Evolutionary conservation across 148 eudicot genomes (phyloP).

Genomic region (Selenicereus undatus): DNA sequence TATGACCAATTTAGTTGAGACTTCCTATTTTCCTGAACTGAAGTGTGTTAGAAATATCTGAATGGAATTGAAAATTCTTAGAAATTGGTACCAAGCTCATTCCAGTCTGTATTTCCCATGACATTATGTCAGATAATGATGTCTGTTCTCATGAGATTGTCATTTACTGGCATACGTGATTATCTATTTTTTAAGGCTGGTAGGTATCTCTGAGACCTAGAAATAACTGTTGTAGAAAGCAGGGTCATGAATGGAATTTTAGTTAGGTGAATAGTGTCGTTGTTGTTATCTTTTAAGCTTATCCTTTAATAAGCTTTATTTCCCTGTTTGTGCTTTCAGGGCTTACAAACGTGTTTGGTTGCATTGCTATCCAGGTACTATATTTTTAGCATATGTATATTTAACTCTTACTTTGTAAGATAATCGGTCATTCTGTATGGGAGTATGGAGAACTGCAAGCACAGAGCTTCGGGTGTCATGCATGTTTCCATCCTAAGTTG

Average conservation of each 20-base stretch:
- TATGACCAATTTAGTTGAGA: background rate
- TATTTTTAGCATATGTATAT: background rate
- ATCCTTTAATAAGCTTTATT: conserved; percentile 4
- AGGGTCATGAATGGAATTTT: background rate
- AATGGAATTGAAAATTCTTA: background rate
- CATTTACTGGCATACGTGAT: background rate
- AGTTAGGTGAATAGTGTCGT: background rate
- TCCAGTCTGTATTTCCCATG: background rate
- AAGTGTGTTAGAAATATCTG: background rate
- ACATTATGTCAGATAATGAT: background rate
- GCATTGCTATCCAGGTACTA: conserved; percentile 67
- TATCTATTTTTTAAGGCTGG: background rate
- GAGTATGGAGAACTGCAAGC: background rate
- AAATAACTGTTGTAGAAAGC: background rate
- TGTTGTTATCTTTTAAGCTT: background rate
- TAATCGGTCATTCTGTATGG: background rate
- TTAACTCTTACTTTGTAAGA: background rate
- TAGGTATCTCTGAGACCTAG: background rate
- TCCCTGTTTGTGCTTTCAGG: conserved; percentile 38
- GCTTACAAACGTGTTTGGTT: conserved; percentile 71
- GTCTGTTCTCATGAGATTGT: background rate
- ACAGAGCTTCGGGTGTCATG: background rate
- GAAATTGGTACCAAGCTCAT: background rate
- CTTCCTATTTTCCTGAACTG: background rate
- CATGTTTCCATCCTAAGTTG: background rate